Conservation (phyloP, 2,329 filamentous ascomycete species). For the Pseudogymnoascus sp. region DNA sequence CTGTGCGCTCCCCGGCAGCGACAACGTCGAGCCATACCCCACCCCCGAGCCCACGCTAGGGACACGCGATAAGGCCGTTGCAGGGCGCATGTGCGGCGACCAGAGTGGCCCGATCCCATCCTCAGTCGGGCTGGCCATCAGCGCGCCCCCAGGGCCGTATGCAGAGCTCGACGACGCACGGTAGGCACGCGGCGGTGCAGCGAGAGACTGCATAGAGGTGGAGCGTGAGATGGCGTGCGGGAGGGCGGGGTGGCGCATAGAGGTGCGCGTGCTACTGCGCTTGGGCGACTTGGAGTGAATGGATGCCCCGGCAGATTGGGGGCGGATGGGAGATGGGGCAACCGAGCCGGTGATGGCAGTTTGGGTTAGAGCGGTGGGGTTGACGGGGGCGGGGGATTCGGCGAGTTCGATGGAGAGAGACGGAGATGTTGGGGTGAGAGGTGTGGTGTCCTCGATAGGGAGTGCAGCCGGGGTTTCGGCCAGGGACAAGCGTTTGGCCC, state of each 20-base stretch:
- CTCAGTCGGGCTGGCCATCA: not conserved
- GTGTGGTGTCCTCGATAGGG: not conserved
- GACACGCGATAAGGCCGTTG: not conserved
- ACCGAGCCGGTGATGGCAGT: conserved; percentile 37
- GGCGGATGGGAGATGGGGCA: conserved; percentile 23
- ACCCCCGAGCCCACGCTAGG: not conserved
- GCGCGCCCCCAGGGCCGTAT: not conserved
- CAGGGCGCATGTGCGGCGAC: not conserved
- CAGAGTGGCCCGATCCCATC: conserved; percentile 1
- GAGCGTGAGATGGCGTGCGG: not conserved
- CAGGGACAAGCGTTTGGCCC: conserved; percentile 78
- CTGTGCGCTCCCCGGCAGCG: not conserved
- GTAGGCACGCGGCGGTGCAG: not conserved
- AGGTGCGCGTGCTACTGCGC: not conserved
- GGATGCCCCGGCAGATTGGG: not conserved
- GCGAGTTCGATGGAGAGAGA: conserved; percentile 17
- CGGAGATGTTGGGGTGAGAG: not conserved
- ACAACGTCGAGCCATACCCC: not conserved
- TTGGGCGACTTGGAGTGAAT: conserved; percentile 1
- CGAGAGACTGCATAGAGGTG: not conserved
- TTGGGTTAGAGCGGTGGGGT: conserved; percentile 20
- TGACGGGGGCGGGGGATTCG: conserved; percentile 18
- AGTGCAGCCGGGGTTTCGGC: conserved; percentile 55
- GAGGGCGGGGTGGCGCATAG: not conserved
- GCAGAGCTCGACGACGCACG: not conserved